Evolutionary conservation across 2,329 filamentous ascomycete genomes (phyloP).

Genomic region (Calonectria multiphialidica): DNA sequence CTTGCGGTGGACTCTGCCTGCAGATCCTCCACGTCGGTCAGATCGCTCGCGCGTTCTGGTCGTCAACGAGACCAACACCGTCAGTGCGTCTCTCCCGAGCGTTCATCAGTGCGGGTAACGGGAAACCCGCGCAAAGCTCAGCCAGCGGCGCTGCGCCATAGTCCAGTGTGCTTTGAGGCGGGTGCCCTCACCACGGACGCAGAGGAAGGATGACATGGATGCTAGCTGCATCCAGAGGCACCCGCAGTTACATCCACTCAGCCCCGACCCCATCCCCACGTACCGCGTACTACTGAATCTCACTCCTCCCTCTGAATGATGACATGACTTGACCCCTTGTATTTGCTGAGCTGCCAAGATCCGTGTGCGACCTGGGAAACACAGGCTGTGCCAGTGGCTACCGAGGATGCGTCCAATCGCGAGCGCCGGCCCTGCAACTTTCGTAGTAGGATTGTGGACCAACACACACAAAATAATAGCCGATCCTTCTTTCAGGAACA

Average conservation of each 20-base stretch:
- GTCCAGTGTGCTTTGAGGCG: background rate
- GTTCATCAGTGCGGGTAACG: background rate
- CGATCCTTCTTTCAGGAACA: conserved; percentile 9
- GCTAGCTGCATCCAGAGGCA: conserved; percentile 2
- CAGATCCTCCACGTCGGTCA: conserved; percentile 5
- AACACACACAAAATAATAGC: conserved; percentile 1
- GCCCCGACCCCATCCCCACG: background rate
- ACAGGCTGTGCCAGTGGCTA: conserved; percentile 23
- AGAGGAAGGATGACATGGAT: conserved; percentile 8
- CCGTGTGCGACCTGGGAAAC: conserved; percentile 21
- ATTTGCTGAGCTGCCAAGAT: conserved; percentile 14
- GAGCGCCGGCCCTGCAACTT: background rate
- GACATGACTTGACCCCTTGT: background rate
- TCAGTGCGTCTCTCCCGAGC: conserved; percentile 2
- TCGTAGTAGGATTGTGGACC: background rate
- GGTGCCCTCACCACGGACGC: background rate
- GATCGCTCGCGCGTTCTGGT: background rate
- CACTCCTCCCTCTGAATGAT: background rate
- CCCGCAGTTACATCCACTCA: background rate
- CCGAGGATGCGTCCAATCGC: conserved; percentile 39
- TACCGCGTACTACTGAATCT: background rate
- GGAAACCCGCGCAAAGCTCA: conserved; percentile 2
- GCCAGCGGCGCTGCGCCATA: conserved; percentile 5
- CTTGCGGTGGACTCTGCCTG: conserved; percentile 8
- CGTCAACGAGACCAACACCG: background rate